These are phyloP conservation scores for Cutaneotrichosporon sp. DNA, from an alignment of 1,284 basidiomycete genomes.

Conservation along the genomic window DNA sequence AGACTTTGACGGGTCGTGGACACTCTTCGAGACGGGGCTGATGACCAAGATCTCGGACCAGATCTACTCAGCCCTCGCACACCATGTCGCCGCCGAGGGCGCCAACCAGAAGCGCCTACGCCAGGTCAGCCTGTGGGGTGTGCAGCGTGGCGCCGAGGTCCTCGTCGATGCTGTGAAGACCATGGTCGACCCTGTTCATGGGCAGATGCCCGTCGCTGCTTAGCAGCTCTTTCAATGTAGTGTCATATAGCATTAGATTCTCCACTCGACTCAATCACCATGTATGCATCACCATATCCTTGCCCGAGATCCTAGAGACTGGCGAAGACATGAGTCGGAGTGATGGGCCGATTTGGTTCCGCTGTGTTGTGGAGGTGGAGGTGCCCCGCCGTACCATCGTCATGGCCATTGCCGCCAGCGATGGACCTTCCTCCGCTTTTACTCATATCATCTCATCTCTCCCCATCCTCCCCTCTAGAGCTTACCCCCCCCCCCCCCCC, in stretches of 20 bases:
- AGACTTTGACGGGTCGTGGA: conserved; percentile 89
- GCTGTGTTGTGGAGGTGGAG: conserved; percentile 4
- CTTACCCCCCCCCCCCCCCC: no score
- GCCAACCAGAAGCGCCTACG: conserved; percentile 84
- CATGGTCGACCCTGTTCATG: conserved; percentile 57
- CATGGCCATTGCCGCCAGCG: background rate
- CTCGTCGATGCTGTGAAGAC: conserved; percentile 64
- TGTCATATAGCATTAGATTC: background rate
- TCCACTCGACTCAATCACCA: background rate
- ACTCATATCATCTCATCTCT: background rate
- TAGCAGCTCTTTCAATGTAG: background rate
- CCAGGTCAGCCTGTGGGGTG: conserved; percentile 79
- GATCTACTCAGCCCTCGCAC: conserved; percentile 86
- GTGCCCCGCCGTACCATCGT: background rate
- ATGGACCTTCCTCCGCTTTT: background rate
- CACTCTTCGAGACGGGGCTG: conserved; percentile 55
- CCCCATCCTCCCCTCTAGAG: background rate
- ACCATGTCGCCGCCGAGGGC: conserved; percentile 78
- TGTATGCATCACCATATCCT: background rate
- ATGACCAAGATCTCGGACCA: conserved; percentile 47
- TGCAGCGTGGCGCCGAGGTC: conserved; percentile 70
- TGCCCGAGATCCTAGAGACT: no score
- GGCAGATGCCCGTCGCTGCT: conserved; percentile 11
- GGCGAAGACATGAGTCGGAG: no score
- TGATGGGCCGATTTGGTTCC: background rate